Percentiles rank a stretch among this genome's conserved stretches.
phyloP scores from a whole-genome alignment of 2,329 filamentous ascomycete genomes.

The Penicillium sp. region DNA sequence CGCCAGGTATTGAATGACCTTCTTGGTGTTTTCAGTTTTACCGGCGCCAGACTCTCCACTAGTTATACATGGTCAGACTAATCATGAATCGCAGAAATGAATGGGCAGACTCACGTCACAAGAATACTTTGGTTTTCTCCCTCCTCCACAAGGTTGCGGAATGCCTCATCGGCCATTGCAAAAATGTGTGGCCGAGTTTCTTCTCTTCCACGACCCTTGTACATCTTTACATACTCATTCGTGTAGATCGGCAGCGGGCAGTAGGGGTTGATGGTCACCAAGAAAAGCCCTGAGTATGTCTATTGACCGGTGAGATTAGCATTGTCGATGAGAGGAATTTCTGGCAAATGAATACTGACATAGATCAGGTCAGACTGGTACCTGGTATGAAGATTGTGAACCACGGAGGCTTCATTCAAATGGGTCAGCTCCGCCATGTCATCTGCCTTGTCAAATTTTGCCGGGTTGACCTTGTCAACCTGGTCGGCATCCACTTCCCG shows the following conservation, averaged over 20 bases:
- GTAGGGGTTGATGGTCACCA: slow-evolving; percentile 97
- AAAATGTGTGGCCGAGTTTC: slow-evolving; percentile 98
- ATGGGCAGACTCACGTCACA: slow-evolving; percentile 65
- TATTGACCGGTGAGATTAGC: slow-evolving; percentile 38
- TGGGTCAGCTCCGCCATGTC: slow-evolving; percentile 99
- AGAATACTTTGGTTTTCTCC: slow-evolving; percentile 96
- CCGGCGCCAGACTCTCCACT: slow-evolving; percentile 93
- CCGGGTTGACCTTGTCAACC: slow-evolving; percentile 98
- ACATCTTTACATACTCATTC: slow-evolving; percentile 98
- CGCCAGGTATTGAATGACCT: slow-evolving; percentile 97
- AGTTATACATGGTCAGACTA: slow-evolving; percentile 1
- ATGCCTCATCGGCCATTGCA: slow-evolving; percentile 95
- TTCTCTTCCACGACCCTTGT: slow-evolving; percentile 85
- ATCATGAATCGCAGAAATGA: not conserved
- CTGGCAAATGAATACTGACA: slow-evolving; percentile 42
- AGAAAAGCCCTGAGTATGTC: slow-evolving; percentile 95
- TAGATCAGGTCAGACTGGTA: slow-evolving; percentile 96
- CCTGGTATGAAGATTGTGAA: slow-evolving; percentile 92
- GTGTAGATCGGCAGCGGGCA: slow-evolving; percentile 92
- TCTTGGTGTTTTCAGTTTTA: slow-evolving; percentile 99
- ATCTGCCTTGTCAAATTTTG: slow-evolving; percentile 98
- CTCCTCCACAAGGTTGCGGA: slow-evolving; percentile 92
- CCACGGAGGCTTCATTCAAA: slow-evolving; percentile 94
- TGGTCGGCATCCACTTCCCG: slow-evolving; percentile 81
- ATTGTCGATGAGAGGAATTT: not conserved